Base-by-base conservation (phyloP, 805 yeast species). In the Teunomyces kruisii region DNA sequence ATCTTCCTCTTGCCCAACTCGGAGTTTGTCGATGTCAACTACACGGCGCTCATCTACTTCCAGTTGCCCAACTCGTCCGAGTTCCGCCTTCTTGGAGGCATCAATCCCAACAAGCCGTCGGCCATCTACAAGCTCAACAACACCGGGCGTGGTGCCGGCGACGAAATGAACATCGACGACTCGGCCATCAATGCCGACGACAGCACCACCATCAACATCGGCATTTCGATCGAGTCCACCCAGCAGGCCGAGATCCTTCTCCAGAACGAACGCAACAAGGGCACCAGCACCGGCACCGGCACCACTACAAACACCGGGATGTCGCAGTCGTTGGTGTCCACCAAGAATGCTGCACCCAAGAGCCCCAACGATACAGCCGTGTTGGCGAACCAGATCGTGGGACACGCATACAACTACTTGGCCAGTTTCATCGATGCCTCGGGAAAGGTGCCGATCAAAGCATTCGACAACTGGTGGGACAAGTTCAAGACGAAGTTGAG, bases 391-490 rank as follows among this genome's bases (percentile, higher is more conserved):
- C 88, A 87, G 60, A 89, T 94, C 46, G 95, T 94, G 15, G 83
- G 83, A 31, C 89, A 94, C 64, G 97, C 97, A 1, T 94, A 92
- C 67, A 91, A 94, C 60, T 94, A 79, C 61, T 66, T 92, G 40
- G 82, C 95, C 1, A 88, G 97, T n/a, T 92, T 91, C 61, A 78
- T 89, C 6, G 96, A 89, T 58, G 62, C 70, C 4, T 72, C 78
- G 16, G 96, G 96, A 2, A 88, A 82, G 54, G 97, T 92, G 2
- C 86, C 91, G 3, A 87, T 92, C 59, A 87, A 84, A 57, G 86
- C 82, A 35, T 92, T 92, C 57, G 95, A 92, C 60, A 84, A 79
- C 32, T 92, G 99, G 99, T 88, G 99, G 99, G 83, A 78, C 52
- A 91, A 89, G 65, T 92, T 94, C 67, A 87, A 80, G 62, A 66